Percentiles rank a stretch among this genome's conserved stretches.
Evolutionary conservation across 176 grass and related monocot species (phyloP).

Genomic region (Avena insularis): DNA sequence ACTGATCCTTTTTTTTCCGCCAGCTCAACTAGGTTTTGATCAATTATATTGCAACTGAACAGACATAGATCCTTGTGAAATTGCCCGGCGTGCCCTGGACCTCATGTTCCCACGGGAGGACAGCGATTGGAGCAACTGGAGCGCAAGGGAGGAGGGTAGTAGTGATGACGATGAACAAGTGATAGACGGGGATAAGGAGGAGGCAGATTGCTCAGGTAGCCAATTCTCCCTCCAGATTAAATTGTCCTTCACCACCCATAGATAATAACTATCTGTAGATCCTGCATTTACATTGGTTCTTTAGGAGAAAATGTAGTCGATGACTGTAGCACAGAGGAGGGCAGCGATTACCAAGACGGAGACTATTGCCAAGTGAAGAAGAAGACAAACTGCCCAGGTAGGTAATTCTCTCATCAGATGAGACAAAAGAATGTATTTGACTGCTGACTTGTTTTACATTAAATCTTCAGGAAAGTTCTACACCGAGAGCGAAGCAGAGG

Average conservation of each 20-base stretch:
- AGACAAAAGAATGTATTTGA: not conserved
- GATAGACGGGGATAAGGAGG: not conserved
- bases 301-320: not conserved
- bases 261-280: not conserved
- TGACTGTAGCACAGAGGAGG: not conserved
- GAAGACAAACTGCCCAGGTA: slow-evolving; percentile 21
- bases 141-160: not conserved
- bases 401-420: not conserved
- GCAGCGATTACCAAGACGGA: too few relatives aligned
- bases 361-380: not conserved
- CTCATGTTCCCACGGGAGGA: slow-evolving; percentile 27
- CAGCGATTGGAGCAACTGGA: not conserved
- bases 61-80: slow-evolving; percentile 4
- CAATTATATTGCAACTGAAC: not conserved
- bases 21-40: not conserved
- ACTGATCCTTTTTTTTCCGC: not conserved
- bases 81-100: slow-evolving; percentile 21
- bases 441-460: slow-evolving; percentile 1
- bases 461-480: slow-evolving; percentile 1
- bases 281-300: not conserved
- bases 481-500: not conserved
- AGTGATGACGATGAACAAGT: not conserved
- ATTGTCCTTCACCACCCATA: not conserved
- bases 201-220: not conserved
- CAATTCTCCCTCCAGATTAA: not conserved